phyloP scores from a whole-genome alignment of 2,329 filamentous ascomycete genomes.

The Trichoderma atrobrunneum region DNA sequence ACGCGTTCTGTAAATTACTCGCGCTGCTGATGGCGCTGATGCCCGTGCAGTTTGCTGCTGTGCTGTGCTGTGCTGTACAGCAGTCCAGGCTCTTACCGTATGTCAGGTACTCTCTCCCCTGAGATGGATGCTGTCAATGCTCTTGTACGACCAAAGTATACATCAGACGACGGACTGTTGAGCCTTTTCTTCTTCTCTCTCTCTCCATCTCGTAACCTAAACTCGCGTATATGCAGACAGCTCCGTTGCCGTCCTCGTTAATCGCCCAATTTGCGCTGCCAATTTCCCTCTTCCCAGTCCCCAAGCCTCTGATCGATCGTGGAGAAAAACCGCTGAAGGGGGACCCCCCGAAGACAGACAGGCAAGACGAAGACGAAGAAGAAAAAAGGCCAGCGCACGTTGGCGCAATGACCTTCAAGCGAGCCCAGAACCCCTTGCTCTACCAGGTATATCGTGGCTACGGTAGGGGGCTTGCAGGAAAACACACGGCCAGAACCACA shows the following conservation, averaged over 20 bases:
- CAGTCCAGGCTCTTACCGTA: neutral
- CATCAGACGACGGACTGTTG: neutral
- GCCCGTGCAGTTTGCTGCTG: neutral
- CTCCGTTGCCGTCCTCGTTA: slow-evolving; percentile 1
- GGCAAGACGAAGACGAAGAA: neutral
- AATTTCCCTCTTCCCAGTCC: neutral
- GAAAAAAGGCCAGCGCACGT: neutral
- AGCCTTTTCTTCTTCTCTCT: neutral
- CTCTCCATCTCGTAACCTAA: neutral
- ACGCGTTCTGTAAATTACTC: slow-evolving; percentile 15
- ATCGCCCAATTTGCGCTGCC: neutral
- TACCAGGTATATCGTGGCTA: slow-evolving; percentile 5
- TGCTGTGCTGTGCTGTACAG: neutral
- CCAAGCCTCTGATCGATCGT: slow-evolving; percentile 9
- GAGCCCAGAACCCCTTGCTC: slow-evolving; percentile 4
- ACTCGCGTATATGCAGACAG: neutral
- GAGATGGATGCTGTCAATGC: neutral
- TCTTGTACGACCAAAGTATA: neutral
- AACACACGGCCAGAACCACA: neutral
- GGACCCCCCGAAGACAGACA: neutral
- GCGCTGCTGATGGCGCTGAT: neutral
- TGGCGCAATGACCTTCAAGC: slow-evolving; percentile 3
- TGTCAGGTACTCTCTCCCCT: neutral
- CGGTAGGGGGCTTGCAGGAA: neutral
- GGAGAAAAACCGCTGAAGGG: neutral